phyloP scores from a whole-genome alignment of 305 asterid species.

The Solanum hybrid region DNA sequence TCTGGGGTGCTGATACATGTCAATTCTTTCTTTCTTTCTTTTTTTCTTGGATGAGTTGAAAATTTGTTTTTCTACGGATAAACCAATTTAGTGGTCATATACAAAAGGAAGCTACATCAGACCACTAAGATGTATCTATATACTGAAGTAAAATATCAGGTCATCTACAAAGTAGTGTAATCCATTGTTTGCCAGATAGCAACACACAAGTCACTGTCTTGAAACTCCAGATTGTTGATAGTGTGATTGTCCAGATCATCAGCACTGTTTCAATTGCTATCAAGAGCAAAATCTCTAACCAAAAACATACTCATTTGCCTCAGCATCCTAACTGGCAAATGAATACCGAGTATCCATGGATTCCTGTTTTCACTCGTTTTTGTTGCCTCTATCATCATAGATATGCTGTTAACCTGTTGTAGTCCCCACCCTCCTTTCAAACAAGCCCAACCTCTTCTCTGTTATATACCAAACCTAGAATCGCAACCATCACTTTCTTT shows the following conservation, averaged over 20 bases:
- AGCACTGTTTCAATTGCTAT: not conserved
- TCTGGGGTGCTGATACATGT: not conserved
- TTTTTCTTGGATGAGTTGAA: not conserved
- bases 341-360: not conserved
- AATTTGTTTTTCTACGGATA: not conserved
- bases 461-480: not conserved
- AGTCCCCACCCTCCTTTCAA: not conserved
- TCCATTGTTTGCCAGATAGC: not conserved
- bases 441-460: not conserved
- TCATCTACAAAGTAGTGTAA: not conserved
- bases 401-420: not conserved
- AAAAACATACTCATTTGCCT: not conserved
- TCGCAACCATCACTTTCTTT: not conserved
- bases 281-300: not conserved
- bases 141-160: not conserved
- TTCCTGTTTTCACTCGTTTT: not conserved
- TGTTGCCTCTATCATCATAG: not conserved
- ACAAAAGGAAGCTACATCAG: not conserved
- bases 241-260: not conserved
- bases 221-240: not conserved
- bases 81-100: not conserved
- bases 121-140: not conserved
- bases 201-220: not conserved
- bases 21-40: not conserved
- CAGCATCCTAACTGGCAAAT: not conserved